phyloP scores from a whole-genome alignment of 495 filamentous ascomycete species.

The Xeromyces bisporus region DNA sequence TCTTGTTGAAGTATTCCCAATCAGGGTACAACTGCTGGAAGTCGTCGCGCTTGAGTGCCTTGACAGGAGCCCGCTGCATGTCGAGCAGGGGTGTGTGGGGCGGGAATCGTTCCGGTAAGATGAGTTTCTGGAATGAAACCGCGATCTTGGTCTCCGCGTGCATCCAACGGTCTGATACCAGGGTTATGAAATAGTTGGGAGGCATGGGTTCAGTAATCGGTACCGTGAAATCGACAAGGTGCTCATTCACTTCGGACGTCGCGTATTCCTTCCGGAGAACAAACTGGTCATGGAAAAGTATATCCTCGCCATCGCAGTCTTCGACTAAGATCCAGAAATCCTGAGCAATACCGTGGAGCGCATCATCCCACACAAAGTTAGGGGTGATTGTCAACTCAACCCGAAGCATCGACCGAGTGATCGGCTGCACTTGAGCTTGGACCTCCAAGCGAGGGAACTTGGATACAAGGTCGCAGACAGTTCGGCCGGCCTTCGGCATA shows the following conservation, averaged over 20 bases:
- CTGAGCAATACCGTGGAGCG: slow-evolving; percentile 71
- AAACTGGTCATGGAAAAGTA: slow-evolving; percentile 92
- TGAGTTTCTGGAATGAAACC: slow-evolving; percentile 84
- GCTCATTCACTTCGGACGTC: slow-evolving; percentile 65
- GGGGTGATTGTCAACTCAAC: slow-evolving; percentile 86
- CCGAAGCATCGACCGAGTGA: slow-evolving; percentile 91
- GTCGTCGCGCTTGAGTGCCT: slow-evolving; percentile 73
- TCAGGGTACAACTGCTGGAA: slow-evolving; percentile 67
- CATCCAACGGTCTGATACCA: slow-evolving; percentile 95
- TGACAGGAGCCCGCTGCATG: slow-evolving; percentile 74
- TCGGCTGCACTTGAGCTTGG: slow-evolving; percentile 80
- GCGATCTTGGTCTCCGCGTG: slow-evolving; percentile 88
- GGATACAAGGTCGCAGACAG: slow-evolving; percentile 68
- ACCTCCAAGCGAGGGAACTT: slow-evolving; percentile 90
- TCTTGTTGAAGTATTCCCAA: slow-evolving; percentile 87
- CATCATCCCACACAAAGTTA: slow-evolving; percentile 92
- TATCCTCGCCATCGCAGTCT: slow-evolving; percentile 93
- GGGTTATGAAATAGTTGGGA: slow-evolving; percentile 92
- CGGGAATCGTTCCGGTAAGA: slow-evolving; percentile 89
- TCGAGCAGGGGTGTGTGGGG: slow-evolving; percentile 82
- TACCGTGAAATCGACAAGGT: slow-evolving; percentile 94
- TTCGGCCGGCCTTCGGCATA: slow-evolving; percentile 73
- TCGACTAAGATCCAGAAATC: slow-evolving; percentile 95
- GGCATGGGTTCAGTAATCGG: slow-evolving; percentile 96
- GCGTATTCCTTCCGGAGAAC: slow-evolving; percentile 78